phyloP scores from a whole-genome alignment of 345 rosid genomes.

The Mangifera indica region DNA sequence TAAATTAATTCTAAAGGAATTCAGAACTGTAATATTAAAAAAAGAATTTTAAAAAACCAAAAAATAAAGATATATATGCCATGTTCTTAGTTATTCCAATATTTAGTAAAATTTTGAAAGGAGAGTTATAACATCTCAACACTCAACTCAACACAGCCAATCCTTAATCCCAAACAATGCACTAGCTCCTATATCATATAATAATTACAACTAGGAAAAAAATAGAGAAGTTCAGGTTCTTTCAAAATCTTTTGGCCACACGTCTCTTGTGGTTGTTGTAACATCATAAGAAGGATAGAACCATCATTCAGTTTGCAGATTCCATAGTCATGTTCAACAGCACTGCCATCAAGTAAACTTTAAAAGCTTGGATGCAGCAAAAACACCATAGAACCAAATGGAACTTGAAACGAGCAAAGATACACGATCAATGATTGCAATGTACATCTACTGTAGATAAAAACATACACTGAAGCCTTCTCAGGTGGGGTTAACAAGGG shows the following conservation, averaged over 20 bases:
- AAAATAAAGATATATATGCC: not conserved
- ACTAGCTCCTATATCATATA: not conserved
- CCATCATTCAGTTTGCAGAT: not conserved
- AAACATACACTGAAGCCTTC: slow-evolving; percentile 75
- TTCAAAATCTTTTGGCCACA: too few species aligned
- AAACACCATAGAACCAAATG: not conserved
- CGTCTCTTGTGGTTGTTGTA: too few species aligned
- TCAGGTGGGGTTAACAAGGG: slow-evolving; percentile 73
- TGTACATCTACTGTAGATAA: not conserved
- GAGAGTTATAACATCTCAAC: not conserved
- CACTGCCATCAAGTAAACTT: not conserved
- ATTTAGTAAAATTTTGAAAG: not conserved
- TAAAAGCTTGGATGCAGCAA: not conserved
- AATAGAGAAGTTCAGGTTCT: too few species aligned
- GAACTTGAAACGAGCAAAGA: not conserved
- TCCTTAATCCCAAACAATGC: not conserved
- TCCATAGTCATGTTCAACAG: not conserved
- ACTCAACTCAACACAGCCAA: slow-evolving; percentile 1
- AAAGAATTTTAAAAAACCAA: not conserved
- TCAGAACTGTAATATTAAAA: not conserved
- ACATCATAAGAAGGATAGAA: too few species aligned
- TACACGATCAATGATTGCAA: not conserved
- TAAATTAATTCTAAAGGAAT: not conserved
- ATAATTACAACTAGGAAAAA: too few species aligned
- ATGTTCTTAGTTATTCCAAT: not conserved